Evolutionary conservation across 495 filamentous ascomycete genomes (phyloP).

Genomic region (Evansstolkia leycettana): DNA sequence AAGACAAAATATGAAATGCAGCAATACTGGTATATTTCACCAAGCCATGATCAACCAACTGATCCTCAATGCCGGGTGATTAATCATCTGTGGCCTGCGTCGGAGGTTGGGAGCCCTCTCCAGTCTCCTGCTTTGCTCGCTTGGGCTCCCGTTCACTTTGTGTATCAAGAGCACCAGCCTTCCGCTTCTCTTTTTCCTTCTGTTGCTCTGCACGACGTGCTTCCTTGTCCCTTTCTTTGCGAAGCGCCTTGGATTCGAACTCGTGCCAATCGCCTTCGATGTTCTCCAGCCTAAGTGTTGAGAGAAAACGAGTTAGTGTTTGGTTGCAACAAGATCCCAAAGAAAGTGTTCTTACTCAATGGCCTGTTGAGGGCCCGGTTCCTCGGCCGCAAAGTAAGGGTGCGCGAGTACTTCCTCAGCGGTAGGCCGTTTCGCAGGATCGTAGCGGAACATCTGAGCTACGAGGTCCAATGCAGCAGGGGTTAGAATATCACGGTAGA

Average conservation of each 20-base stretch:
- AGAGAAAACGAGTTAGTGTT: conserved; percentile 1
- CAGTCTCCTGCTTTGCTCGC: conserved; percentile 16
- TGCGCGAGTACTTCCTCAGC: conserved; percentile 81
- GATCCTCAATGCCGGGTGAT: no score
- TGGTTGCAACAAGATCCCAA: conserved; percentile 7
- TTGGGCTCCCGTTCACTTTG: conserved; percentile 30
- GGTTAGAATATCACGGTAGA: conserved; percentile 61
- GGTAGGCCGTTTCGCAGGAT: conserved; percentile 73
- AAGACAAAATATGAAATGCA: no score
- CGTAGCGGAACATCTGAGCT: conserved; percentile 69
- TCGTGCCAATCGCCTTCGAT: conserved; percentile 98
- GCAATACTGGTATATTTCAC: no score
- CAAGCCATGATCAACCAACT: no score
- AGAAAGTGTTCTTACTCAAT: conserved; percentile 53
- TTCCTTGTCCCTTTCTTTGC: conserved; percentile 84
- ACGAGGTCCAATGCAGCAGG: conserved; percentile 76
- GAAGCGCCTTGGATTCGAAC: conserved; percentile 90
- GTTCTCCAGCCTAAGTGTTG: conserved; percentile 51
- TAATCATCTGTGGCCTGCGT: no score
- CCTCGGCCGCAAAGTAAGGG: conserved; percentile 76
- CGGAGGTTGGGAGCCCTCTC: background rate
- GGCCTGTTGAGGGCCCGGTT: conserved; percentile 66
- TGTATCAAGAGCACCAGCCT: conserved; percentile 16
- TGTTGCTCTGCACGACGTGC: conserved; percentile 46
- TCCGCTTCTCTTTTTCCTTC: conserved; percentile 41